A percentile compares a stretch with the other conserved stretches of the same genome.
Evolutionary conservation across 129 eudicot genomes (phyloP).

Genomic region (Glebionis coronaria): DNA sequence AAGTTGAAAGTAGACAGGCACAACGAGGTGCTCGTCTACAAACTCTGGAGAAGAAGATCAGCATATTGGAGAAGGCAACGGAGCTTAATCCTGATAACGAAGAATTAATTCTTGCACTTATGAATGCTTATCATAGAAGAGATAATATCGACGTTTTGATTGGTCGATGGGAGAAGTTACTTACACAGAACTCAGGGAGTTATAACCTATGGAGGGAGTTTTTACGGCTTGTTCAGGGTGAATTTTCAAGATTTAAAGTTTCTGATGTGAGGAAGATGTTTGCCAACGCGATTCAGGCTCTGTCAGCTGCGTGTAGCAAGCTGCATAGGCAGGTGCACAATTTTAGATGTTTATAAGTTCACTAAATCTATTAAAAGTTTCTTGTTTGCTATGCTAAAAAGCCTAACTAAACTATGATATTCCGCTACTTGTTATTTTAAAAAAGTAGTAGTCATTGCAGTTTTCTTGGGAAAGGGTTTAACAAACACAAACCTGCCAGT

Average conservation of each 20-base stretch:
- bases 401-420: too few species aligned
- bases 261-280: conserved; percentile 83
- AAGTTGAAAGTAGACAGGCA: conserved; percentile 77
- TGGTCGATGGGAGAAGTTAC: conserved; percentile 92
- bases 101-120: conserved; percentile 65
- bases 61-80: conserved; percentile 86
- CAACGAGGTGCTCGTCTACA: conserved; percentile 94
- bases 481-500: too few species aligned
- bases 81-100: conserved; percentile 89
- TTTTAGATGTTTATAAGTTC: conserved; percentile 22
- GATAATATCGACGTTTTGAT: conserved; percentile 71
- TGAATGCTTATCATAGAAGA: conserved; percentile 73
- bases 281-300: conserved; percentile 81
- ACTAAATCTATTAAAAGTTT: background rate
- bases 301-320: conserved; percentile 76
- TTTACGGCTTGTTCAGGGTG: conserved; percentile 64
- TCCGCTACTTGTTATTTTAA: too few species aligned
- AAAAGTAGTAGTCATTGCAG: too few species aligned
- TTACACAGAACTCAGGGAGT: conserved; percentile 68
- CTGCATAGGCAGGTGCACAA: conserved; percentile 94
- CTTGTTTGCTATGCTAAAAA: background rate
- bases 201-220: conserved; percentile 83
- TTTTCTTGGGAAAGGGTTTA: too few species aligned
- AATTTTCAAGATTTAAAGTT: conserved; percentile 86
- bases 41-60: conserved; percentile 89